Base-by-base conservation (phyloP, 2,329 filamentous ascomycete genomes). In the Fusarium ramigenum region DNA sequence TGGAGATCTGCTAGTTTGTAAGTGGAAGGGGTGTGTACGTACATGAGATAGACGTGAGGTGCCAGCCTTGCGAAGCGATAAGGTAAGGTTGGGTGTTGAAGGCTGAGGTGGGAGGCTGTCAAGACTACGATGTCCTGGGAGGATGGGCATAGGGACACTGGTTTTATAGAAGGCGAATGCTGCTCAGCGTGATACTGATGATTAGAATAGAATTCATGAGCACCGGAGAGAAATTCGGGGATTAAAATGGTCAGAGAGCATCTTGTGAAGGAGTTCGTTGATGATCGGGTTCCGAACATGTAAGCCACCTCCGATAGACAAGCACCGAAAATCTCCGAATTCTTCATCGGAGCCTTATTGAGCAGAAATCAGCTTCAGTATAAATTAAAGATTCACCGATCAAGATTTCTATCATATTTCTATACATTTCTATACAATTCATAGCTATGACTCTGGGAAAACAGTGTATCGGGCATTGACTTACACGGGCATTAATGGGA, bases 201-300 rank as follows among this genome's bases (percentile, higher is more conserved):
- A n/a, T 18, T 16, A 14, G 11, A 8, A 25, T 50, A 9, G 39
- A 7, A 18, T 49, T 32, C 6, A 9, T 34, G 7, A 32, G 18
- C 16, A n/a, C 21, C 28, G 67, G 36, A 42, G 34, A 23, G 39
- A 37, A 7, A 25, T 14, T 60, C 37, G 36, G 66, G 42, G 32
- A 60, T 44, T 30, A 30, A 43, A 25, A 12, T 53, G n/a, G 28
- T 12, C 36, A 49, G 28, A 34, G 30, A 34, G 39, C n/a, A 60
- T 52, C n/a, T 23, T 15, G 14, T 39, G 42, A 40, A 4, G 23
- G 25, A 40, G 63, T 50, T 32, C 46, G 56, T 46, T 53, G 60
- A 40, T 49, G 59, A 43, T 73, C 70, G 70, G 71, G 63, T 74
- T 69, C 71, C 67, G 70, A 66, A 34, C 9, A 44, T 58, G 64